phyloP scores from a whole-genome alignment of 202 grass and related monocot genomes.

The Eragrostis tef region DNA sequence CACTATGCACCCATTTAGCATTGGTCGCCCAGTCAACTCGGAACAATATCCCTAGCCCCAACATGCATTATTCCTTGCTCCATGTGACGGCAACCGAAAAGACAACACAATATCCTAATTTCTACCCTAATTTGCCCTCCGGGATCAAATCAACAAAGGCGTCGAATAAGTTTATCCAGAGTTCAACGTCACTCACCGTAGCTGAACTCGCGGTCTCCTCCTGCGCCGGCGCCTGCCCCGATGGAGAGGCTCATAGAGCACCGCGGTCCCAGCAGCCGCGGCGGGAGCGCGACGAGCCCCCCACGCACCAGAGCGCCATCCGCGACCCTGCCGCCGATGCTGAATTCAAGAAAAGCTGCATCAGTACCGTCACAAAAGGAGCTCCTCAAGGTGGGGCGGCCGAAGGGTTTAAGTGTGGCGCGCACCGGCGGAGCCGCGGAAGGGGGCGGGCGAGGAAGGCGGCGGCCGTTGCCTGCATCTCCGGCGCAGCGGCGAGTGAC shows the following conservation, averaged over 20 bases:
- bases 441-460: conserved; percentile 44
- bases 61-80: conserved; percentile 34
- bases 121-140: not conserved
- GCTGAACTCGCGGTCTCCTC: conserved; percentile 54
- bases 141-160: not conserved
- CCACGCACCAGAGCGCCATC: conserved; percentile 30
- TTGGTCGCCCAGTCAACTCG: not conserved
- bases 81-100: conserved; percentile 39
- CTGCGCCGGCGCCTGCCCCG: conserved; percentile 50
- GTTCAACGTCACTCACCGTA: conserved; percentile 46
- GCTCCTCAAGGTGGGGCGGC: not conserved
- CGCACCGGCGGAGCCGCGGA: conserved; percentile 39
- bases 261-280: conserved; percentile 44
- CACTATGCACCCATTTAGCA: not conserved
- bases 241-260: conserved; percentile 68
- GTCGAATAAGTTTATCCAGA: not conserved
- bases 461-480: conserved; percentile 56
- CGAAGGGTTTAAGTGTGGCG: not conserved
- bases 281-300: conserved; percentile 30
- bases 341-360: conserved; percentile 16
- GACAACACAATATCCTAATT: not conserved
- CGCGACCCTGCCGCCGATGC: conserved; percentile 26
- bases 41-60: not conserved
- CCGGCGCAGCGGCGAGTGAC: conserved; percentile 6
- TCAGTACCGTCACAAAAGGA: not conserved